Evolutionary conservation across 148 eudicot genomes (phyloP), one percentile per base, ranked within the genome.

Genomic region (Salicornia ramosissima): DNA sequence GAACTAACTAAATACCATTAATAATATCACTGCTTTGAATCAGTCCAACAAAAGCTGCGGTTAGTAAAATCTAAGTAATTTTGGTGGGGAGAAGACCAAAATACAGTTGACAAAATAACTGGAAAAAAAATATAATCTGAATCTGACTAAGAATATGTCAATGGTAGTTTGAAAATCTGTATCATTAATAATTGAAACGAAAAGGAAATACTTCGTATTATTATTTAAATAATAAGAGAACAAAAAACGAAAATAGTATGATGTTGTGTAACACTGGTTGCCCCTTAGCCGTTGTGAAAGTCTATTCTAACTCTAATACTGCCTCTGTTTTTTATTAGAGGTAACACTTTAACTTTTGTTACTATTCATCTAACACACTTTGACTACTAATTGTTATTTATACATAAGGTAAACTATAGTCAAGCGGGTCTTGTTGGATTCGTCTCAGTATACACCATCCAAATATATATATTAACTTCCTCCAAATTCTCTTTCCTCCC

Each of bases 91-190:
- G 29, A 39, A 51, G 18, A 36, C 28, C 25, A 22, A 63, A 63
- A 40, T 22, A 63, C 31, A 63, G 24, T 63, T 63, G 67, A 14
- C 12, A 36, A 59, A 26, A 72, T 50, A 22, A 58, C 43, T 19
- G 40, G 49, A 47, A 47, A 31, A 12, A 1, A 43, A 6, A 4
- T 6, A 45, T 10, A 10, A 46, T 49, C 25, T 66, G 21, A 8
- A 36, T 47, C 64, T 49, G 65, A 67, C 10, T 63, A 68, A n/a
- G 73, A 75, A 60, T 60, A 33, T 61, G 53, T 69, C 78, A 60
- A 69, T 60, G 73, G 42, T 25, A 55, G 31, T 65, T 36, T 36
- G 46, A 15, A n/a, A n/a, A n/a, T n/a, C n/a, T n/a, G 30, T 16
- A 24, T 14, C 30, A 45, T 28, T 39, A 29, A 55, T 31, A 10